Evolutionary conservation across 306 rosid genomes (phyloP), one percentile per base, ranked within the genome.

Genomic region (Quercus dentata): DNA sequence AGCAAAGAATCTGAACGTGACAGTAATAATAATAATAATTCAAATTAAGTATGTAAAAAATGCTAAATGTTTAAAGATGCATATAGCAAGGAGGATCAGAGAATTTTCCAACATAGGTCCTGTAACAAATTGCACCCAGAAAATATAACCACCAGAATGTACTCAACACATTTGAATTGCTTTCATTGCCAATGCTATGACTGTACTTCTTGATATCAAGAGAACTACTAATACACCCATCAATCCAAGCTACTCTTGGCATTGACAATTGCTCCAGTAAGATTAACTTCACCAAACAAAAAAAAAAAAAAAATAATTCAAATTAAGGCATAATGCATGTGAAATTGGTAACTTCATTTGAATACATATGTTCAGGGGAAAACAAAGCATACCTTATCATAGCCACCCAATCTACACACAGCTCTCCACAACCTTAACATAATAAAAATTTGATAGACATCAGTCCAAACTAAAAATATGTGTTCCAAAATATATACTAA

Each of bases 401-500:
- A 96, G 88, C 99, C 99, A 74, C 99, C 99, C 92, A 96, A 86
- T 87, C 92, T 90, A 3, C 84, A 91, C 80, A 96, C 99, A 13
- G 97, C 89, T 82, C 97, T 96, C 94, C 97, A 96, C 74, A 96
- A 89, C 98, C 99, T 94, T 80, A 33, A 78, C 57, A 73, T 75
- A 78, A 30, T 70, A 85, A 81, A 80, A 75, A 84, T 49, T 54
- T 21, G 12, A 82, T 18, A 75, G 17, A 84, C 74, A 90, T 85
- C 74, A 71, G 77, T 61, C 58, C 77, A 76, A 61, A 70, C 62
- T 30, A 76, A 85, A 46, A 54, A 18, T 23, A 30, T 12, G 49
- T 79, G 51, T 56, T 76, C 73, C 23, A 31, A 30, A 65, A 38
- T n/a, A 69, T 76, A 68, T 12, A 35, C 57, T 33, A 25, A 63